A percentile compares a stretch with the other conserved stretches of the same genome.
Conservation (phyloP, 2,329 filamentous ascomycete species). For the Stagonosporopsis vannaccii region DNA sequence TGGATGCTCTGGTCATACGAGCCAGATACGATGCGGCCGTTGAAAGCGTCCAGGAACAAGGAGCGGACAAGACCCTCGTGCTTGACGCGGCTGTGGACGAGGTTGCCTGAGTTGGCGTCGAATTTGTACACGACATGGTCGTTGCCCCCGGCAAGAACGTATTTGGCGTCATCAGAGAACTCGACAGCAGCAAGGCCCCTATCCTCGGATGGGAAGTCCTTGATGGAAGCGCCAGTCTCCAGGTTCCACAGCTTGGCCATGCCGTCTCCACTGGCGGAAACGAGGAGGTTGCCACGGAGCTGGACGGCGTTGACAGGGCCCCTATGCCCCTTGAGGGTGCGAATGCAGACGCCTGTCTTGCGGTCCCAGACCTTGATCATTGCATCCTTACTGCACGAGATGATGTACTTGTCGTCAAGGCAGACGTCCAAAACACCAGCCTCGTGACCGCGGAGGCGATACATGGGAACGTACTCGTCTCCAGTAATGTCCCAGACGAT, state of each 20-base stretch:
- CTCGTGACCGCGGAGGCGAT: conserved; percentile 77
- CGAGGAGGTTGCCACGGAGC: conserved; percentile 88
- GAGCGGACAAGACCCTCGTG: conserved; percentile 88
- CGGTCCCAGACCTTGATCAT: conserved; percentile 96
- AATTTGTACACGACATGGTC: conserved; percentile 96
- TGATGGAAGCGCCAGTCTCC: conserved; percentile 83
- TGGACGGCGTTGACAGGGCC: conserved; percentile 97
- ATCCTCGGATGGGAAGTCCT: conserved; percentile 88
- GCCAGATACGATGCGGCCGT: conserved; percentile 85
- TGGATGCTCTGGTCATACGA: conserved; percentile 97
- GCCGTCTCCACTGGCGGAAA: conserved; percentile 93
- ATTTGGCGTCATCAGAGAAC: conserved; percentile 93
- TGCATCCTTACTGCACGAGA: conserved; percentile 96
- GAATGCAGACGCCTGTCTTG: conserved; percentile 74
- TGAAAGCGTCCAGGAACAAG: conserved; percentile 86
- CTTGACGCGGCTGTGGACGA: conserved; percentile 79
- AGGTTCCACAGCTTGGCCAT: conserved; percentile 96
- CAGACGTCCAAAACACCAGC: conserved; percentile 93
- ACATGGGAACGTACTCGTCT: conserved; percentile 67
- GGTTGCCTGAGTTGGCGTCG: conserved; percentile 88
- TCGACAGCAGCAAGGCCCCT: conserved; percentile 95
- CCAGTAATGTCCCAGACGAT: conserved; percentile 92
- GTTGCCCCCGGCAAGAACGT: conserved; percentile 92
- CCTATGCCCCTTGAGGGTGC: conserved; percentile 81
- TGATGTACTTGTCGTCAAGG: conserved; percentile 89